A percentile compares a stretch with the other conserved stretches of the same genome.
Conservation (phyloP, 176 grass and related monocot genomes). For the Avena eriantha region DNA sequence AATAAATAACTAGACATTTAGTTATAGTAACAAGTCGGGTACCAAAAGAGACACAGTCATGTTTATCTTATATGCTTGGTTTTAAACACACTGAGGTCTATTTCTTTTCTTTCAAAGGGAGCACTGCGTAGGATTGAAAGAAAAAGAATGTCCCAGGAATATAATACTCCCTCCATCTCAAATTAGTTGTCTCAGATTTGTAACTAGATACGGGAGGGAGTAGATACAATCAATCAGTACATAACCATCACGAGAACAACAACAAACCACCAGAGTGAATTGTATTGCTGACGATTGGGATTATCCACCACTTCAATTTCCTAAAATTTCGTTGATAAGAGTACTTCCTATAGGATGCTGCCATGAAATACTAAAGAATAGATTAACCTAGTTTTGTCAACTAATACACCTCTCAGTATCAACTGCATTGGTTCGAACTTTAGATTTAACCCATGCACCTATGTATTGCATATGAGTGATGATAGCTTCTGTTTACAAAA, state of each 20-base stretch:
- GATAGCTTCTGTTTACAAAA: not conserved
- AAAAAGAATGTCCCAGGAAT: not conserved
- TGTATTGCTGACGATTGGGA: not conserved
- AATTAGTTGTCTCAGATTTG: too few relatives aligned
- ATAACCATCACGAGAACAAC: slow-evolving; percentile 6
- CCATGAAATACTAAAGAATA: slow-evolving; percentile 17
- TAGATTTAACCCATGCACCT: not conserved
- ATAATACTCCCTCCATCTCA: not conserved
- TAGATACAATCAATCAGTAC: slow-evolving; percentile 3
- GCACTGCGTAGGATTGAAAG: not conserved
- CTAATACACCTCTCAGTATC: not conserved
- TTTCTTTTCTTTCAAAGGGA: not conserved
- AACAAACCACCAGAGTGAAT: slow-evolving; percentile 14
- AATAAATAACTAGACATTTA: slow-evolving; percentile 38
- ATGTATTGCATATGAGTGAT: slow-evolving; percentile 12
- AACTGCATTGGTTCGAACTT: slow-evolving; percentile 19
- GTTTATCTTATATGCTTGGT: slow-evolving; percentile 23
- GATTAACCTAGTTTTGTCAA: not conserved
- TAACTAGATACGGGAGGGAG: too few relatives aligned
- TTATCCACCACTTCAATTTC: not conserved
- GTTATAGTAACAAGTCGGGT: slow-evolving; percentile 22
- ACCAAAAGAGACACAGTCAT: not conserved
- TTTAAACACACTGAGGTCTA: not conserved
- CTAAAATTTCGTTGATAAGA: not conserved
- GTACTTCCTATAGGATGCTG: not conserved